These are phyloP conservation scores for Phytopythium kandeliae DNA, from an alignment of 352 stramenopile genomes.

Conservation along the genomic window DNA sequence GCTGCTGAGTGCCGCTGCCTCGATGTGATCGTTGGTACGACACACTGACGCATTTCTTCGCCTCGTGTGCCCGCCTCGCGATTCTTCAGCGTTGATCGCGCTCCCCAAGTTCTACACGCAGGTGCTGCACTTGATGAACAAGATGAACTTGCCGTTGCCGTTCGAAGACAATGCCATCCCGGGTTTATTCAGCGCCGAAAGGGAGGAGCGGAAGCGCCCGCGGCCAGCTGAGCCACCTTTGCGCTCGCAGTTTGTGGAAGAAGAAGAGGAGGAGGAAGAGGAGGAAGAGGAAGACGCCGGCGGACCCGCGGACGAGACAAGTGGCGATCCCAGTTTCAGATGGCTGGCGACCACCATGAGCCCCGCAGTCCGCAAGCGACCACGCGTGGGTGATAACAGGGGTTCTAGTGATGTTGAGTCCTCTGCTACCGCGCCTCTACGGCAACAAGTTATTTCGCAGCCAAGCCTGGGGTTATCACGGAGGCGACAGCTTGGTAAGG, in stretches of 20 bases:
- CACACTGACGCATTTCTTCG: not conserved
- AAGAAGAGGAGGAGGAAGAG: slow-evolving; percentile 33
- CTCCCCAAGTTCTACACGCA: slow-evolving; percentile 87
- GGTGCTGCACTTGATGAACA: slow-evolving; percentile 91
- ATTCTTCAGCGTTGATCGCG: slow-evolving; percentile 63
- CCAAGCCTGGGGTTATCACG: not conserved
- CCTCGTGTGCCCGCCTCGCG: not conserved
- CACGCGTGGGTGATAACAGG: not conserved
- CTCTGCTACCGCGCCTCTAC: too few relatives aligned
- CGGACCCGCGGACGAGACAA: not conserved
- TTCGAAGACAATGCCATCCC: slow-evolving; percentile 71
- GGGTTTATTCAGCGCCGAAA: slow-evolving; percentile 31
- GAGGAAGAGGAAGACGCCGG: slow-evolving; percentile 6
- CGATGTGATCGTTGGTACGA: too few relatives aligned
- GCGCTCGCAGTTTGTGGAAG: slow-evolving; percentile 20
- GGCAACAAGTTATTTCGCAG: too few relatives aligned
- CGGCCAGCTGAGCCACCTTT: not conserved
- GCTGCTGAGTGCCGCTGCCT: not conserved
- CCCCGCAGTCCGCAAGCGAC: not conserved
- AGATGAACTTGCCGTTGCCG: slow-evolving; percentile 85
- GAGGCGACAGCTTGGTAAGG: slow-evolving; percentile 3
- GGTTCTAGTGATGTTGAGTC: not conserved
- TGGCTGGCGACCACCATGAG: not conserved
- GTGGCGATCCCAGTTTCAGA: not conserved
- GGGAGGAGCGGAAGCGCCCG: not conserved